Conservation (phyloP, 495 filamentous ascomycete species). For the Pseudotulostoma volvatum region DNA sequence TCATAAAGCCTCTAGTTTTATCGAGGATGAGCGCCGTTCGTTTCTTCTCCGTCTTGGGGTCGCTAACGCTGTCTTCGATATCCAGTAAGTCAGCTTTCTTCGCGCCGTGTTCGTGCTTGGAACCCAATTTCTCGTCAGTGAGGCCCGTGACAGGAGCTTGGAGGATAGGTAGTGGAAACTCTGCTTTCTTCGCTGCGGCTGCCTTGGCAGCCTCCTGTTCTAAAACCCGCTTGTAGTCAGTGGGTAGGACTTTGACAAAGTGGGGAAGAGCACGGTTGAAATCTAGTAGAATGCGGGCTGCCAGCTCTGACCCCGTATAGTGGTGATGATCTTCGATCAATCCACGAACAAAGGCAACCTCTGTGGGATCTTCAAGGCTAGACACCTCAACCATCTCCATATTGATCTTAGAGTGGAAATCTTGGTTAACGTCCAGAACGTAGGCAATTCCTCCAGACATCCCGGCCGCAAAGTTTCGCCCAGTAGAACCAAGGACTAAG, state of each 20-base stretch:
- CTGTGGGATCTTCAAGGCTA: conserved; percentile 68
- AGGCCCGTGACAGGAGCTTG: conserved; percentile 36
- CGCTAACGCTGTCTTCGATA: conserved; percentile 85
- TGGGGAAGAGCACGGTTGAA: conserved; percentile 85
- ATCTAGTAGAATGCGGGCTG: conserved; percentile 89
- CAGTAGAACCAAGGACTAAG: conserved; percentile 74
- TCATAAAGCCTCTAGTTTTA: conserved; percentile 98
- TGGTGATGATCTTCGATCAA: conserved; percentile 98
- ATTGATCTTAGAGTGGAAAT: conserved; percentile 93
- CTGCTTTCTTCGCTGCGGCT: conserved; percentile 65
- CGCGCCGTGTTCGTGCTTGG: conserved; percentile 38
- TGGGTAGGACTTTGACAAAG: conserved; percentile 89
- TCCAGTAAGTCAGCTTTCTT: conserved; percentile 79
- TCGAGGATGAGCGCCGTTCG: conserved; percentile 84
- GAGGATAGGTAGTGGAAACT: conserved; percentile 70
- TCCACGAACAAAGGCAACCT: conserved; percentile 87
- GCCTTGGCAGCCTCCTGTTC: conserved; percentile 73
- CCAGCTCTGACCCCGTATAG: conserved; percentile 95
- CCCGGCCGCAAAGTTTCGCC: conserved; percentile 98
- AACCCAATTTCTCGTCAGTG: conserved; percentile 41
- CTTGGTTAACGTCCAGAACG: conserved; percentile 77
- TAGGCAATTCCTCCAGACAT: conserved; percentile 99
- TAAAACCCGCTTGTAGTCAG: conserved; percentile 94
- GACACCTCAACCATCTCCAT: conserved; percentile 96
- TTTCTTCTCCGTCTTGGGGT: conserved; percentile 82